A percentile compares a stretch with the other conserved stretches of the same genome.
Conservation (phyloP, 2,329 filamentous ascomycete species). For the Tricladium varicosporioides region DNA sequence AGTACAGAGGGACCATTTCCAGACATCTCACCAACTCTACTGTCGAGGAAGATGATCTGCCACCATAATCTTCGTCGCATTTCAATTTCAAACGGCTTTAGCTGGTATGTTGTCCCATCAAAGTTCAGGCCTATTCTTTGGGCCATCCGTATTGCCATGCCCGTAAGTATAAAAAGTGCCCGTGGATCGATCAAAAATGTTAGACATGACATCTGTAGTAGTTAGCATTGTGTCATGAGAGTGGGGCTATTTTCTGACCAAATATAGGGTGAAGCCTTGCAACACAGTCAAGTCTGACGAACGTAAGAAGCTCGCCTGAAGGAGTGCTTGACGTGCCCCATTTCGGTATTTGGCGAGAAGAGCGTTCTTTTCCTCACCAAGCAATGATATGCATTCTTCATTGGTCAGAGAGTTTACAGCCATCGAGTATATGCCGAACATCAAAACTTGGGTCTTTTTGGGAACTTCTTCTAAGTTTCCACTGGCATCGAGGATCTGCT, state of each 20-base stretch:
- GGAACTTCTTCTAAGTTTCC: slow-evolving; percentile 43
- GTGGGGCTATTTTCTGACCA: slow-evolving; percentile 46
- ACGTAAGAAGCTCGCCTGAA: slow-evolving; percentile 64
- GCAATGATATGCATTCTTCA: slow-evolving; percentile 48
- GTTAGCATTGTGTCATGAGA: slow-evolving; percentile 9
- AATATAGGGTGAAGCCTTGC: slow-evolving; percentile 66
- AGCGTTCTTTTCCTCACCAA: slow-evolving; percentile 51
- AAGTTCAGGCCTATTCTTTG: slow-evolving; percentile 48
- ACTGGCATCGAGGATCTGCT: slow-evolving; percentile 61
- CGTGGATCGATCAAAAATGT: slow-evolving; percentile 39
- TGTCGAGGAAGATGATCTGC: slow-evolving; percentile 61
- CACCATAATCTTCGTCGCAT: slow-evolving; percentile 61
- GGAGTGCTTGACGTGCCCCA: slow-evolving; percentile 61
- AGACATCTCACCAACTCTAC: slow-evolving; percentile 52
- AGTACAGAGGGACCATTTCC: slow-evolving; percentile 47
- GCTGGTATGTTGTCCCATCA: slow-evolving; percentile 36
- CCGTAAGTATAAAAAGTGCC: slow-evolving; percentile 48
- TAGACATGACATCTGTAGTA: slow-evolving; percentile 27
- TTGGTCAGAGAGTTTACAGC: slow-evolving; percentile 58
- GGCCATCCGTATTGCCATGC: slow-evolving; percentile 46
- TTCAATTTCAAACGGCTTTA: slow-evolving; percentile 52
- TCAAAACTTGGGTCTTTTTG: slow-evolving; percentile 60
- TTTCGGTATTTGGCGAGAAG: slow-evolving; percentile 53
- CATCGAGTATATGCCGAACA: slow-evolving; percentile 65
- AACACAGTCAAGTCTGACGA: slow-evolving; percentile 63